Evolutionary conservation across 805 yeast genomes (phyloP).

Genomic region (Pichia californica): DNA sequence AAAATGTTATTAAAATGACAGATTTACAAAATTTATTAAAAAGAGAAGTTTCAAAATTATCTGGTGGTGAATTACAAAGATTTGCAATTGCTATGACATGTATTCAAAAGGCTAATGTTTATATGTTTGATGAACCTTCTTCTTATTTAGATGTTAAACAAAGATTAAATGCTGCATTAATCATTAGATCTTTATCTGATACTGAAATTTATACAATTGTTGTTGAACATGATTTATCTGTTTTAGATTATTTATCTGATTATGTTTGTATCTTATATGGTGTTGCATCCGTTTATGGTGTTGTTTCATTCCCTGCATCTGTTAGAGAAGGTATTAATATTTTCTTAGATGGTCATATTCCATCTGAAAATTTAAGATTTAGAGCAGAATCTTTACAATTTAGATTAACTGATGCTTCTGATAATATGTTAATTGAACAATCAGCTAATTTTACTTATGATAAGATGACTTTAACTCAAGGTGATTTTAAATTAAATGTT

Average conservation of each 20-base stretch:
- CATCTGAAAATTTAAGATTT: constrained; percentile 93
- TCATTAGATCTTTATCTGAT: constrained; percentile 77
- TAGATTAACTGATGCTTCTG: constrained; percentile 85
- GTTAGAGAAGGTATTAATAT: constrained; percentile 99
- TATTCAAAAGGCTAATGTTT: constrained; percentile 89
- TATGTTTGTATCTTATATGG: constrained; percentile 96
- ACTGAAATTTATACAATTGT: constrained; percentile 84
- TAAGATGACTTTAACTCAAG: constrained; percentile 81
- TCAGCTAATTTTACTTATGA: constrained; percentile 76
- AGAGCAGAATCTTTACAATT: constrained; percentile 94
- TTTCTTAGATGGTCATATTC: constrained; percentile 96
- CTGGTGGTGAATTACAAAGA: constrained; percentile 99
- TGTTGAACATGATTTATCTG: constrained; percentile 98
- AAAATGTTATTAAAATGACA: constrained; percentile 58
- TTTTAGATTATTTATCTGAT: constrained; percentile 93
- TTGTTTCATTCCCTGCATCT: constrained; percentile 91
- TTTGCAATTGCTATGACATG: constrained; percentile 97
- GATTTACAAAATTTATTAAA: constrained; percentile 71
- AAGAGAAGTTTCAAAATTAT: constrained; percentile 84
- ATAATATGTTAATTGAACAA: constrained; percentile 67
- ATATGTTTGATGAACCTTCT: constrained; percentile 99
- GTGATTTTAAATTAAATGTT: constrained; percentile 83
- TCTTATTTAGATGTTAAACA: constrained; percentile 98
- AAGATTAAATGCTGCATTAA: constrained; percentile 94
- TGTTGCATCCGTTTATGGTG: constrained; percentile 98